These are phyloP conservation scores for Cocos nucifera DNA, from an alignment of 176 grass and related monocot species.

Conservation along the genomic window DNA sequence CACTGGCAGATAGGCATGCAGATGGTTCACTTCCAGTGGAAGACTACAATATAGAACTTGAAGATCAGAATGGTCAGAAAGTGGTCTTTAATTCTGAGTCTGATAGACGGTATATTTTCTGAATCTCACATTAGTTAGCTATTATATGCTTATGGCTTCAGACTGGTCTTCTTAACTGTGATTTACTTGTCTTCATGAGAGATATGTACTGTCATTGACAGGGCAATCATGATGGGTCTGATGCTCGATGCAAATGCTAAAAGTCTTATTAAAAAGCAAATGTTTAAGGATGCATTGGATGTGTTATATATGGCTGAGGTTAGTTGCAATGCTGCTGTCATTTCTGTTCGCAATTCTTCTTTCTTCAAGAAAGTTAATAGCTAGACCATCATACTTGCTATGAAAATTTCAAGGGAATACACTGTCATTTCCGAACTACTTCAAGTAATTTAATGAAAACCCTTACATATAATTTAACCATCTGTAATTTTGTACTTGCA, in stretches of 20 bases:
- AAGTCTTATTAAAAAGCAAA: slow-evolving; percentile 56
- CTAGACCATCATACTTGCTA: too few relatives aligned
- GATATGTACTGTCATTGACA: neutral
- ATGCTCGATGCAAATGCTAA: slow-evolving; percentile 89
- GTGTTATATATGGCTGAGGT: slow-evolving; percentile 84
- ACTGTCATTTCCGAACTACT: too few relatives aligned
- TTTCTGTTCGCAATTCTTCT: too few relatives aligned
- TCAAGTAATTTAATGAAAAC: too few relatives aligned
- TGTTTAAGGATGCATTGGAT: slow-evolving; percentile 69
- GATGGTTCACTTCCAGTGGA: slow-evolving; percentile 71
- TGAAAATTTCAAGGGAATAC: too few relatives aligned
- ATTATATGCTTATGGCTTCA: too few relatives aligned
- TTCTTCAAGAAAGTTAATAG: too few relatives aligned
- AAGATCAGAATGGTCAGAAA: slow-evolving; percentile 90
- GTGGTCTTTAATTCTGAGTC: slow-evolving; percentile 74
- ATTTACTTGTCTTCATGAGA: too few relatives aligned
- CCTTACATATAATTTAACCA: slow-evolving; percentile 14
- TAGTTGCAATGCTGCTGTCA: neutral
- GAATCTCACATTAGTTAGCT: neutral
- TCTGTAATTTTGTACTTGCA: slow-evolving; percentile 23
- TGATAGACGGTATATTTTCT: slow-evolving; percentile 58
- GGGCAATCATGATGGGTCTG: slow-evolving; percentile 77
- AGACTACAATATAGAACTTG: slow-evolving; percentile 84
- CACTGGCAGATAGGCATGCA: slow-evolving; percentile 72
- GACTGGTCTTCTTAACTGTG: too few relatives aligned